Conservation (phyloP, 495 filamentous ascomycete genomes). For the Tuber calosporum region DNA sequence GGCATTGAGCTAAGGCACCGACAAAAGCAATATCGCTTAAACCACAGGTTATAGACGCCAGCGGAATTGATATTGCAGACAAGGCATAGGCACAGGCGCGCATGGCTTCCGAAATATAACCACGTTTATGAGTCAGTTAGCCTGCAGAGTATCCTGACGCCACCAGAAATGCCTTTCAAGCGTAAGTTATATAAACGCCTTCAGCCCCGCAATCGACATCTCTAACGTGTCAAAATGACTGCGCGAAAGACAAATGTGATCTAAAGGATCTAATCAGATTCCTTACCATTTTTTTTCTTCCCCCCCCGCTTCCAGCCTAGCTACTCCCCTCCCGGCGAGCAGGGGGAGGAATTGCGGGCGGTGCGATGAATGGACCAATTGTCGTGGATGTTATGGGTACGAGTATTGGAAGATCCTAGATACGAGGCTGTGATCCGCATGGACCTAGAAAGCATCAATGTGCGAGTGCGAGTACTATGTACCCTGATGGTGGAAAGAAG, state of each 20-base stretch:
- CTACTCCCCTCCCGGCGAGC: not conserved
- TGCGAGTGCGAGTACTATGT: too few species aligned
- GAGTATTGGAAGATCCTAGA: too few species aligned
- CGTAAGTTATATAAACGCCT: not conserved
- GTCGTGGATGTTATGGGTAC: too few species aligned
- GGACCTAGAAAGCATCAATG: too few species aligned
- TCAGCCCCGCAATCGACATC: not conserved
- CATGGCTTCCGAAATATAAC: not conserved
- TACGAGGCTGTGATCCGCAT: too few species aligned
- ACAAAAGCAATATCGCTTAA: not conserved
- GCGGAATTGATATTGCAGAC: not conserved
- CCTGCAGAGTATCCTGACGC: not conserved
- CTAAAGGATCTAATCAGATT: not conserved
- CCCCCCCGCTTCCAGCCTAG: too few species aligned
- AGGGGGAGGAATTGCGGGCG: too few species aligned
- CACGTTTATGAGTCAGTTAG: not conserved
- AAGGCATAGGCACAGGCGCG: not conserved
- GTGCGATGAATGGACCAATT: too few species aligned
- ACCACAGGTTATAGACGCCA: not conserved
- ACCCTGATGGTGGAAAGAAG: too few species aligned
- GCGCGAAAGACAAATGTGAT: not conserved
- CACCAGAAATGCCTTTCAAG: not conserved
- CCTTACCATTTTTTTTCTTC: not conserved
- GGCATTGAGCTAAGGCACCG: too few species aligned
- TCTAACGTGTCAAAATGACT: not conserved